Evolutionary conservation across 1,284 basidiomycete genomes (phyloP).

Genomic region (Microbotryum saponariae): DNA sequence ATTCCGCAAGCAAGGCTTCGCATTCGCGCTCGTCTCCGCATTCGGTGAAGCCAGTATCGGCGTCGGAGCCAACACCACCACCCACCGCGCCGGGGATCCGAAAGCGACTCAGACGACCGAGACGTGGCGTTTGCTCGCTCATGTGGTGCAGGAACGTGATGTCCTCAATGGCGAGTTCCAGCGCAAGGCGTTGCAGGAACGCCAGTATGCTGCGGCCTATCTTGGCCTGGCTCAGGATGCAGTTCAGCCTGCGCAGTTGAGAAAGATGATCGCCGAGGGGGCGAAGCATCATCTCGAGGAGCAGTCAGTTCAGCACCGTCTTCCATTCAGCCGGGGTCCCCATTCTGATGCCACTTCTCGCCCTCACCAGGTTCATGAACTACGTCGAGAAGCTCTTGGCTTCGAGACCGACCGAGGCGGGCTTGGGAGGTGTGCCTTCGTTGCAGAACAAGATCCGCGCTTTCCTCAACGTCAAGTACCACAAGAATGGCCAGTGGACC

Average conservation of each 20-base stretch:
- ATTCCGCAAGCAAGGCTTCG: conserved; percentile 59
- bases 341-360: neutral
- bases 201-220: conserved; percentile 48
- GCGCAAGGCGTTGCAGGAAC: conserved; percentile 39
- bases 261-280: conserved; percentile 36
- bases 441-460: conserved; percentile 81
- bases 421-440: conserved; percentile 84
- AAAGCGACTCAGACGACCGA: conserved; percentile 41
- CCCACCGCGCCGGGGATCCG: conserved; percentile 7
- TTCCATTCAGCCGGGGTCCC: conserved; percentile 56
- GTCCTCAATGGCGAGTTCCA: conserved; percentile 42
- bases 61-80: conserved; percentile 2
- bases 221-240: conserved; percentile 34
- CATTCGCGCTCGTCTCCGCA: conserved; percentile 64
- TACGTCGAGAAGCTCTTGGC: conserved; percentile 79
- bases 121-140: conserved; percentile 44
- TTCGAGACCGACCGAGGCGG: conserved; percentile 72
- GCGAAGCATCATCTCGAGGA: conserved; percentile 50
- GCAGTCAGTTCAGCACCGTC: conserved; percentile 54
- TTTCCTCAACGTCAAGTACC: conserved; percentile 66
- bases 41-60: conserved; percentile 51
- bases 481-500: conserved; percentile 69
- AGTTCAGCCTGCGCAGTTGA: conserved; percentile 35
- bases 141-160: conserved; percentile 46
- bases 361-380: conserved; percentile 56